These are phyloP conservation scores for Saturnispora saitoi DNA, from an alignment of 805 yeast genomes.

Conservation along the genomic window DNA sequence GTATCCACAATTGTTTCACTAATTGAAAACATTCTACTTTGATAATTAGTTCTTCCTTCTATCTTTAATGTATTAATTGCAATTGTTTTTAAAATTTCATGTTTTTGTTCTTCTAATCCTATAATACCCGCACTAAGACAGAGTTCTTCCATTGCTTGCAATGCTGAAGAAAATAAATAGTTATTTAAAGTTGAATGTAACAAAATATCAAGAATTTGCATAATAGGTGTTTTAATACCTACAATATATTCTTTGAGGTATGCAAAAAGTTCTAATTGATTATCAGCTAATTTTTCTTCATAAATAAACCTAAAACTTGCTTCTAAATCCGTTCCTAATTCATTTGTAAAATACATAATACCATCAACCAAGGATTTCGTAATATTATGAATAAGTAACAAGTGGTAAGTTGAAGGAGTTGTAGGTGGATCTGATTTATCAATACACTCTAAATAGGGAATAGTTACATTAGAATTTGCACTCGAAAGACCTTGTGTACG, in stretches of 20 bases:
- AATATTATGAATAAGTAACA: slow-evolving; percentile 47
- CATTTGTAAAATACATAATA: slow-evolving; percentile 44
- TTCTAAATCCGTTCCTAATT: slow-evolving; percentile 15
- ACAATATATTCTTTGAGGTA: slow-evolving; percentile 23
- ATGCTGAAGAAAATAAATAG: slow-evolving; percentile 56
- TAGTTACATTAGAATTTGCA: slow-evolving; percentile 38
- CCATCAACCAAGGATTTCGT: slow-evolving; percentile 58
- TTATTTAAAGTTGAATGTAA: slow-evolving; percentile 61
- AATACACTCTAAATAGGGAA: slow-evolving; percentile 60
- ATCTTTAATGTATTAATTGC: slow-evolving; percentile 38
- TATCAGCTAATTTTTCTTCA: slow-evolving; percentile 8
- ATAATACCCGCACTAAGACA: slow-evolving; percentile 78
- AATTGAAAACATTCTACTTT: slow-evolving; percentile 33
- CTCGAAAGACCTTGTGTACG: slow-evolving; percentile 28
- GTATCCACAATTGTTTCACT: slow-evolving; percentile 48
- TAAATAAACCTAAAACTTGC: slow-evolving; percentile 1
- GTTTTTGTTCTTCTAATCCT: slow-evolving; percentile 47
- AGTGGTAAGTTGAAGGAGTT: slow-evolving; percentile 52
- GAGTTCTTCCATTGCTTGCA: slow-evolving; percentile 69
- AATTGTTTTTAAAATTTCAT: slow-evolving; percentile 44
- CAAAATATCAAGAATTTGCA: slow-evolving; percentile 40
- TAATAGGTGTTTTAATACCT: slow-evolving; percentile 33
- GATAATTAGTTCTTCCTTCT: slow-evolving; percentile 24
- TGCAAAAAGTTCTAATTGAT: slow-evolving; percentile 9
- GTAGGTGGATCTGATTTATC: slow-evolving; percentile 77